Evolutionary conservation across 345 rosid species (phyloP).

Genomic region (Citrus cavaleriei): DNA sequence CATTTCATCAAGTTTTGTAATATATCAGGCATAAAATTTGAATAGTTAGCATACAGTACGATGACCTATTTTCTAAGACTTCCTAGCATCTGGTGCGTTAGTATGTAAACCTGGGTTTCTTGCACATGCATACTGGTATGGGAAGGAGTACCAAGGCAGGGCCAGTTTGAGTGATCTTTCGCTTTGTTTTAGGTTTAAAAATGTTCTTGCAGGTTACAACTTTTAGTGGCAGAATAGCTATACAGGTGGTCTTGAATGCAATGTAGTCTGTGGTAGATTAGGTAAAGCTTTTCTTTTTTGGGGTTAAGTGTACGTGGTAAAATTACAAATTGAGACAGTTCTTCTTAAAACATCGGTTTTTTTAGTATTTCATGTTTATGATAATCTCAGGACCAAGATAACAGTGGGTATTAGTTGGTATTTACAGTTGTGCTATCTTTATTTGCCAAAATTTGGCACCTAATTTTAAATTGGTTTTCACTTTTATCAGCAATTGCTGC

Average conservation of each 20-base stretch:
- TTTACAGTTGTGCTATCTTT: neutral
- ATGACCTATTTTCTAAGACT: neutral
- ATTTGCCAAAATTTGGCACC: neutral
- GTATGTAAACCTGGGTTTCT: neutral
- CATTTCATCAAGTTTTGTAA: constrained; percentile 11
- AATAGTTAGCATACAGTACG: neutral
- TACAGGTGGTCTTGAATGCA: neutral
- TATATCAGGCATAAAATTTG: neutral
- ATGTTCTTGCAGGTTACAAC: neutral
- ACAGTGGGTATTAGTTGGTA: neutral
- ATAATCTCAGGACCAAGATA: constrained; percentile 3
- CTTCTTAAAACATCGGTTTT: neutral
- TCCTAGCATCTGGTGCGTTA: neutral
- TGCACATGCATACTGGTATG: neutral
- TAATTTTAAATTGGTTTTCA: constrained; percentile 18
- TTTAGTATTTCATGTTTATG: neutral
- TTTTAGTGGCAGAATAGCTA: neutral
- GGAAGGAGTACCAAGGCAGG: neutral
- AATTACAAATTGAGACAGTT: neutral
- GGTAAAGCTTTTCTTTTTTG: neutral
- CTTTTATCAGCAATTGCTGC: constrained; percentile 60
- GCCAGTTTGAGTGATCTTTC: neutral
- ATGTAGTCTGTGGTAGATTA: neutral
- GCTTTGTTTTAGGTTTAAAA: neutral
- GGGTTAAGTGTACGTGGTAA: neutral